Conservation (phyloP, 1,284 basidiomycete genomes). For the Malassezia arunalokei region DNA sequence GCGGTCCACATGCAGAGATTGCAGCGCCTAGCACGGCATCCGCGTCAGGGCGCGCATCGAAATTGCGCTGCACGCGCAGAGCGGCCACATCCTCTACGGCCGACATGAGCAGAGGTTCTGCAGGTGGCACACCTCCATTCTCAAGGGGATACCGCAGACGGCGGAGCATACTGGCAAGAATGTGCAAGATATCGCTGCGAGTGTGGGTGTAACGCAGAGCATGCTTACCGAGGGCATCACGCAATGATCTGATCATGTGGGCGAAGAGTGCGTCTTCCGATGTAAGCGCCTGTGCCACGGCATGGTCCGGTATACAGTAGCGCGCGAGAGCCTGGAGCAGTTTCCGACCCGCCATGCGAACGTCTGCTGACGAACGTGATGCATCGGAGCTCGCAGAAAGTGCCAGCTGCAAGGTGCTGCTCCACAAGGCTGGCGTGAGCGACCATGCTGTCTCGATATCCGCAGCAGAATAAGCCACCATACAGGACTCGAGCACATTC, state of each 20-base stretch:
- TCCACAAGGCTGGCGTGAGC: conserved; percentile 27
- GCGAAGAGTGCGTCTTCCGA: conserved; percentile 19
- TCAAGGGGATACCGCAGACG: conserved; percentile 27
- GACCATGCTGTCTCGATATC: conserved; percentile 26
- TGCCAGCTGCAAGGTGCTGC: conserved; percentile 22
- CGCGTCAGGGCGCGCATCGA: conserved; percentile 79
- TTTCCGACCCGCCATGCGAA: conserved; percentile 31
- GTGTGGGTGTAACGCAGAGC: conserved; percentile 36
- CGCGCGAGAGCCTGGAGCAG: conserved; percentile 30
- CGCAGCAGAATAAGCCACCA: conserved; percentile 38
- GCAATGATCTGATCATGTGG: conserved; percentile 26
- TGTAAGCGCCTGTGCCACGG: conserved; percentile 23
- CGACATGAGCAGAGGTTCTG: conserved; percentile 61
- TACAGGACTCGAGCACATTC: conserved; percentile 32
- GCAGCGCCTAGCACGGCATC: conserved; percentile 70
- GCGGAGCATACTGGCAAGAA: conserved; percentile 31
- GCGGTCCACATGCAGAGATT: conserved; percentile 75
- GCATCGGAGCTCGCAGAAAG: conserved; percentile 37
- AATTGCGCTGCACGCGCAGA: conserved; percentile 63
- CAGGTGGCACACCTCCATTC: conserved; percentile 39
- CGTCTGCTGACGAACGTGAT: conserved; percentile 25
- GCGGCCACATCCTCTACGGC: conserved; percentile 65
- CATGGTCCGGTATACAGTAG: conserved; percentile 36
- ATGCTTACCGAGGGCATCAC: conserved; percentile 35
- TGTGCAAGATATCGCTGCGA: conserved; percentile 31